Evolutionary conservation across 306 rosid genomes (phyloP), one percentile per base, ranked within the genome.

Genomic region (Hippophae gyantsensis): DNA sequence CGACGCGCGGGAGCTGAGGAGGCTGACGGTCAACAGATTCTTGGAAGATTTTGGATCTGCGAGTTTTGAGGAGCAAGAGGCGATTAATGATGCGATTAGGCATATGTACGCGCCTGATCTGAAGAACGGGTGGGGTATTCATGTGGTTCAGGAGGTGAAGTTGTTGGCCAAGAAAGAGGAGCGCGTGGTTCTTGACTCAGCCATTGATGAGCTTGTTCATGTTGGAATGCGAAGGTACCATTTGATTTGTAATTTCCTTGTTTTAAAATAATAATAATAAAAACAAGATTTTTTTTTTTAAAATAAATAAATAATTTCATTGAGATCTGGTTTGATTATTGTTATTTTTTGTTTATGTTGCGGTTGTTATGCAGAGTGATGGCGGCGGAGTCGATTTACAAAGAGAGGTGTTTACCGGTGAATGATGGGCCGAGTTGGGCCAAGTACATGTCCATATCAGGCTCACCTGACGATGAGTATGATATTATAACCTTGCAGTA

Each of bases 51-150:
- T 81, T 5, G 86, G 95, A 85, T 85, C 95, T 72, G 88, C 73
- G 47, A 56, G 58, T 26, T 54, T 47, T 50, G 83, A 70, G 69
- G 95, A 85, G 72, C 73, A 52, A 11, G 84, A 80, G 53, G 72
- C 52, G 62, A 83, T 85, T 43, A 75, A 76, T 43, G 89, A 71
- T 26, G 98, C 81, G 54, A 83, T 87, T 56, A 69, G 84, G 72
- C 92, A 92, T 57, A 82, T 92, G 85, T 92, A 87, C 70, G 76
- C 86, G 48, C 95, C 98, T 23, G 98, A 92, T 92, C 95, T 92
- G 74, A 82, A 47, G 62, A 74, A 67, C 44, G 96, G 98, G 49
- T 92, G 98, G 98, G 98, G 98, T 40, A 77, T 92, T 45, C 96
- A 92, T 52, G 85, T 92, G 13, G 94, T 87, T 57, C 98, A 92